Conservation (phyloP, 2,329 filamentous ascomycete genomes). For the Pyrenochaeta sp. region DNA sequence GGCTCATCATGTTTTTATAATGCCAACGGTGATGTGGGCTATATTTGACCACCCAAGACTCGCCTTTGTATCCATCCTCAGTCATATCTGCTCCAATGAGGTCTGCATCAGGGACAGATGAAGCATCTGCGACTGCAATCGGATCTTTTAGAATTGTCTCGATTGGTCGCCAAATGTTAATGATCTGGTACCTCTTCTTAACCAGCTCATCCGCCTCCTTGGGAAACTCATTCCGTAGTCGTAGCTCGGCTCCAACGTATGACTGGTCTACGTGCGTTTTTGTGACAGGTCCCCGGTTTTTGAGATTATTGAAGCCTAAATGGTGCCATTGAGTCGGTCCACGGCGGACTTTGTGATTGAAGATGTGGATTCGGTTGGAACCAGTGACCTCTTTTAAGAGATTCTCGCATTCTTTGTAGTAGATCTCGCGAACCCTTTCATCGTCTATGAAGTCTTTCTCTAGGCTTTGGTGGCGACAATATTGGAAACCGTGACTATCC, state of each 20-base stretch:
- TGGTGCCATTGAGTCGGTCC: slow-evolving; percentile 43
- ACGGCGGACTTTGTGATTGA: slow-evolving; percentile 66
- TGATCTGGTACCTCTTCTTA: slow-evolving; percentile 35
- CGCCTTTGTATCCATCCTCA: slow-evolving; percentile 26
- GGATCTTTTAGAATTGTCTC: slow-evolving; percentile 36
- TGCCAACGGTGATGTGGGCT: slow-evolving; percentile 30
- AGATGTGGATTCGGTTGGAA: slow-evolving; percentile 64
- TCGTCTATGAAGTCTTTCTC: slow-evolving; percentile 31
- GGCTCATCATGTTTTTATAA: slow-evolving; percentile 27
- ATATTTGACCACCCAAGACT: slow-evolving; percentile 29
- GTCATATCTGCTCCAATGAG: slow-evolving; percentile 30
- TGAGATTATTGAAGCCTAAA: slow-evolving; percentile 28
- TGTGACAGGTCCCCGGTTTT: slow-evolving; percentile 53
- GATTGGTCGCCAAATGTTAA: slow-evolving; percentile 41
- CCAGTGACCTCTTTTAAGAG: slow-evolving; percentile 59
- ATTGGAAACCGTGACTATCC: slow-evolving; percentile 32
- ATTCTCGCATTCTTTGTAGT: slow-evolving; percentile 29
- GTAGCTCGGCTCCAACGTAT: slow-evolving; percentile 26
- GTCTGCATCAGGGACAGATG: slow-evolving; percentile 30
- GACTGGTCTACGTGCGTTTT: slow-evolving; percentile 61
- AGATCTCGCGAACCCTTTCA: slow-evolving; percentile 15
- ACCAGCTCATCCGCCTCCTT: slow-evolving; percentile 26
- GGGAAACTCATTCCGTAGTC: slow-evolving; percentile 25
- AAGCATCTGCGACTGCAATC: slow-evolving; percentile 33
- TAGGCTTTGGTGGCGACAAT: slow-evolving; percentile 17